Percentiles rank a stretch among this genome's conserved stretches.
Conservation (phyloP, 2,329 filamentous ascomycete species). For the Thielaviopsis ethacetica region DNA sequence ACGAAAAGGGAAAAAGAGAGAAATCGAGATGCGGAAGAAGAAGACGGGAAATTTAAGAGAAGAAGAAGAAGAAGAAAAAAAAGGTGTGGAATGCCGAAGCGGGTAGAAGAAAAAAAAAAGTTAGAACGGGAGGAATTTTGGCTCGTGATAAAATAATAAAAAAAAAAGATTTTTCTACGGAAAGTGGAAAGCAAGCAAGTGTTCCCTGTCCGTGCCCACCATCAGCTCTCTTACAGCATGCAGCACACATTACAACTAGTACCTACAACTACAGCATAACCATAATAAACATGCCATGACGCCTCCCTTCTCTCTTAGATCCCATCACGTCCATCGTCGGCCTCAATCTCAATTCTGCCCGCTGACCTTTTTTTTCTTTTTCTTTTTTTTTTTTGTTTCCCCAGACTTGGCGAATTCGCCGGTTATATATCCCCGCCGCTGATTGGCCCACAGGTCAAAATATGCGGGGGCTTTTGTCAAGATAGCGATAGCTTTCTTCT, state of each 20-base stretch:
- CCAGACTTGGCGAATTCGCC: background rate
- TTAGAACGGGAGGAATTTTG: background rate
- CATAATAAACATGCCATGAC: background rate
- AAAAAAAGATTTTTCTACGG: background rate
- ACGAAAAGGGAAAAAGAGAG: background rate
- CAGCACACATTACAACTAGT: background rate
- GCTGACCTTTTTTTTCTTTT: background rate
- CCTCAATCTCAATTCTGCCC: background rate
- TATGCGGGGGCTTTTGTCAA: background rate
- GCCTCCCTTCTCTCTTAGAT: background rate
- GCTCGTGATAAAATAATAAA: background rate
- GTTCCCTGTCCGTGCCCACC: background rate
- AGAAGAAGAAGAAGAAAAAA: background rate
- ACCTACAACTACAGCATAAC: background rate
- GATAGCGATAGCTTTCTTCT: no score
- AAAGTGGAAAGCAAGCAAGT: background rate
- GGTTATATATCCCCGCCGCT: background rate
- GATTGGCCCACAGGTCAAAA: background rate
- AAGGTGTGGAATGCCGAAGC: background rate
- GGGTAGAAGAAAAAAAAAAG: background rate
- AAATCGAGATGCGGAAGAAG: background rate
- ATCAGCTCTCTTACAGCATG: background rate
- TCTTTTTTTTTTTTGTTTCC: background rate
- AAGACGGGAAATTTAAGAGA: background rate
- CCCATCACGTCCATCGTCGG: background rate